Percentiles rank a stretch among this genome's conserved stretches.
Evolutionary conservation across 306 rosid genomes (phyloP).

Genomic region (Quercus glauca): DNA sequence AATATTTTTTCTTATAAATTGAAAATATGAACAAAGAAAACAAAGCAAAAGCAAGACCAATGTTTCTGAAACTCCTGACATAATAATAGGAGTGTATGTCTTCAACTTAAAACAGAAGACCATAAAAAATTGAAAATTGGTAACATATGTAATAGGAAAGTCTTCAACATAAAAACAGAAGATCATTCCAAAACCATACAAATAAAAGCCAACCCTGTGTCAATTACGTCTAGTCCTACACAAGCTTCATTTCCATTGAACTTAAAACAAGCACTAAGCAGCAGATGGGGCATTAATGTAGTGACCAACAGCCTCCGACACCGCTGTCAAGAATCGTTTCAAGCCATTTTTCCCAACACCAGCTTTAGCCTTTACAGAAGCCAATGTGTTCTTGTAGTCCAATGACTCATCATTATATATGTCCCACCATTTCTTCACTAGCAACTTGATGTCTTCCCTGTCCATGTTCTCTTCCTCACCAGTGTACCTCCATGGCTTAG

Average conservation of each 20-base stretch:
- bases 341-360: not conserved
- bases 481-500: slow-evolving; percentile 89
- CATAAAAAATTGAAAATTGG: not conserved
- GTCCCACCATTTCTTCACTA: slow-evolving; percentile 81
- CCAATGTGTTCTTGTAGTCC: slow-evolving; percentile 28
- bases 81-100: not conserved
- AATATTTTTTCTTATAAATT: not conserved
- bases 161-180: not conserved
- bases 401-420: slow-evolving; percentile 65
- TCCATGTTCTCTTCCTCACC: slow-evolving; percentile 82
- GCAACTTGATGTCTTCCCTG: slow-evolving; percentile 66
- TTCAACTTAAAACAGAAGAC: not conserved
- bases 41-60: not conserved
- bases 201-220: not conserved
- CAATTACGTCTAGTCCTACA: not conserved
- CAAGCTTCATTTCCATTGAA: not conserved
- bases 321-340: slow-evolving; percentile 19
- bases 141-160: not conserved
- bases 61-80: not conserved
- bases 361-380: not conserved
- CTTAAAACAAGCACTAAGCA: slow-evolving; percentile 28
- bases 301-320: slow-evolving; percentile 17
- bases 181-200: not conserved
- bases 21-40: not conserved
- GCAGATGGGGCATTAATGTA: slow-evolving; percentile 47